Conservation (phyloP, 2,329 filamentous ascomycete species). For the Botrytis paeoniae region DNA sequence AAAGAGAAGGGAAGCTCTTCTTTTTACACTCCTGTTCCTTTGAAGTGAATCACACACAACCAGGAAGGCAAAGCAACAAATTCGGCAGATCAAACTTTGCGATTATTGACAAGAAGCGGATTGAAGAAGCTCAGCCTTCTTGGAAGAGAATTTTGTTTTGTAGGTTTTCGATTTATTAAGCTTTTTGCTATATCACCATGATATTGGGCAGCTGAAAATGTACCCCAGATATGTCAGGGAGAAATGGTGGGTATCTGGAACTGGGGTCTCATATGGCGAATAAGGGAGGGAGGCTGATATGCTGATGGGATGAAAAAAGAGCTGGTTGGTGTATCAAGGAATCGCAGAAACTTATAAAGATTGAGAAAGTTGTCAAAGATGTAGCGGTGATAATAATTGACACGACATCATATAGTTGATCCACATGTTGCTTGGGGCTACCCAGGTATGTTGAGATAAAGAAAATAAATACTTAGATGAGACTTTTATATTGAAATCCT, state of each 20-base stretch:
- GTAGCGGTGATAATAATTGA: conserved; percentile 9
- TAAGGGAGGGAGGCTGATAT: background rate
- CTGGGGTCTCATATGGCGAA: conserved; percentile 2
- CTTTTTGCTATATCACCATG: background rate
- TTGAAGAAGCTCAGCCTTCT: background rate
- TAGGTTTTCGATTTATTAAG: background rate
- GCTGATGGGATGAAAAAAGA: background rate
- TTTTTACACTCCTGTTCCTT: background rate
- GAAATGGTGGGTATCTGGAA: background rate
- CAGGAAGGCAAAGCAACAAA: conserved; percentile 2
- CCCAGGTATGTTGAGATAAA: background rate
- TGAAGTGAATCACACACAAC: background rate
- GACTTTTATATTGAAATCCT: background rate
- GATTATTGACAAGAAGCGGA: background rate
- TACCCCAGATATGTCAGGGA: background rate
- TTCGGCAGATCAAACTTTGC: background rate
- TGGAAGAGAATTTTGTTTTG: background rate
- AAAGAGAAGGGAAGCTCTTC: background rate
- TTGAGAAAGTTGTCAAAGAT: background rate
- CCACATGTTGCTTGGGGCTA: conserved; percentile 10
- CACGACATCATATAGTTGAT: conserved; percentile 16
- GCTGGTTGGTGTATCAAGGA: background rate
- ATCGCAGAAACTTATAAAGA: background rate
- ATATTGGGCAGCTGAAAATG: conserved; percentile 1
- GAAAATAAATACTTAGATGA: background rate